Percentiles rank a stretch among this genome's conserved stretches.
These are phyloP conservation scores for Pelomyxa schiedti DNA, from an alignment of 78 protist species.

Conservation along the genomic window DNA sequence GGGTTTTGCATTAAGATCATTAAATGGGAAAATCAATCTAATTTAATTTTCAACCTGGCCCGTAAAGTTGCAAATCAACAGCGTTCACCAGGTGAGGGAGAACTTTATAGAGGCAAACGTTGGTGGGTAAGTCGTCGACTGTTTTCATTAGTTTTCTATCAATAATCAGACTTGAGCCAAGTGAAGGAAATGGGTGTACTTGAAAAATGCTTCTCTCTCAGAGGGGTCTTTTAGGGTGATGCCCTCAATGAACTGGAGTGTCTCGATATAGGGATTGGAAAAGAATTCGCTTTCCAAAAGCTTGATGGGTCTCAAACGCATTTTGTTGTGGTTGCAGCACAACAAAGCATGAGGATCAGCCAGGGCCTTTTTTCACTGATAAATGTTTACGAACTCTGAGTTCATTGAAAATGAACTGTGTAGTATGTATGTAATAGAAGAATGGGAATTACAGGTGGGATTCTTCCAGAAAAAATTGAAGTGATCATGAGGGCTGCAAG, in stretches of 20 bases:
- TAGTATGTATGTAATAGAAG: too few relatives aligned
- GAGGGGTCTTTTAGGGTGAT: conserved; percentile 46
- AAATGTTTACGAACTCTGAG: too few relatives aligned
- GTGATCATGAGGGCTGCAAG: too few relatives aligned
- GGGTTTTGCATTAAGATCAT: background rate
- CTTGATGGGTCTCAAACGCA: too few relatives aligned
- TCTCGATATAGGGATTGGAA: conserved; percentile 33
- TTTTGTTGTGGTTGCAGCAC: too few relatives aligned
- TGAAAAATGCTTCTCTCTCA: conserved; percentile 60
- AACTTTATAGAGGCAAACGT: conserved; percentile 46
- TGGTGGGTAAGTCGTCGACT: conserved; percentile 40
- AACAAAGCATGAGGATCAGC: too few relatives aligned
- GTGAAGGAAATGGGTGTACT: conserved; percentile 9
- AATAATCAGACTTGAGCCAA: background rate
- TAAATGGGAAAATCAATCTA: background rate
- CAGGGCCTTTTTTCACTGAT: too few relatives aligned
- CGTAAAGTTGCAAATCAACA: too few relatives aligned
- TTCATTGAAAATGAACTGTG: too few relatives aligned
- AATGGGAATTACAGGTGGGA: too few relatives aligned
- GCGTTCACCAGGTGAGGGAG: conserved; percentile 59
- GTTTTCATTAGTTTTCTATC: background rate
- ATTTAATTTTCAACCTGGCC: conserved; percentile 11
- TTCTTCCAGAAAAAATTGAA: too few relatives aligned
- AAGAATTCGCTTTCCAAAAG: conserved; percentile 34
- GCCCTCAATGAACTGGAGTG: conserved; percentile 42